Conservation (phyloP, 108 stramenopile species). For the Cyclotella atomus region DNA sequence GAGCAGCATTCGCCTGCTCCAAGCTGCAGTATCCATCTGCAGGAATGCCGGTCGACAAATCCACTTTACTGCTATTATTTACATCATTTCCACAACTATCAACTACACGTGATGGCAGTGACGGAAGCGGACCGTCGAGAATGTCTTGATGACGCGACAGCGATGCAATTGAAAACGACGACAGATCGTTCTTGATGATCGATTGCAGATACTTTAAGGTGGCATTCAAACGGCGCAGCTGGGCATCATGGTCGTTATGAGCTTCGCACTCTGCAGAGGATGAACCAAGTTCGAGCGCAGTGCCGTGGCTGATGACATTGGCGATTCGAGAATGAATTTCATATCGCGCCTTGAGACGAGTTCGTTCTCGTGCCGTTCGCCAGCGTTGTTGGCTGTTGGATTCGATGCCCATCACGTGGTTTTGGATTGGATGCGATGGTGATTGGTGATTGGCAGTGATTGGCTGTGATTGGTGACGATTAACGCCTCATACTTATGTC, state of each 20-base stretch:
- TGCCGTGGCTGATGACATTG: neutral
- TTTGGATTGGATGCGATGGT: too few relatives aligned
- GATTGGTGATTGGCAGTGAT: too few relatives aligned
- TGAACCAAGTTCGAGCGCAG: neutral
- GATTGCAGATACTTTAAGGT: constrained; percentile 29
- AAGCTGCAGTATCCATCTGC: neutral
- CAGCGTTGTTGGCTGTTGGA: constrained; percentile 57
- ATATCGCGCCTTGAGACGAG: constrained; percentile 68
- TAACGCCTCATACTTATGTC: too few relatives aligned
- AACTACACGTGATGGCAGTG: too few relatives aligned
- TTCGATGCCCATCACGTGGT: constrained; percentile 33
- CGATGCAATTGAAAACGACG: constrained; percentile 37
- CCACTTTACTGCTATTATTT: neutral
- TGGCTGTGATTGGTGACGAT: too few relatives aligned
- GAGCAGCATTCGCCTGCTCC: neutral
- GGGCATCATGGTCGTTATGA: neutral
- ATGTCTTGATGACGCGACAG: constrained; percentile 24
- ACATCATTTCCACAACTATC: neutral
- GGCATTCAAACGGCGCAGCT: constrained; percentile 1
- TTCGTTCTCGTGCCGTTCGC: constrained; percentile 69
- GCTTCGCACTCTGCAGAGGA: neutral
- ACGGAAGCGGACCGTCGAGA: constrained; percentile 22
- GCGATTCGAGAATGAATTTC: constrained; percentile 60
- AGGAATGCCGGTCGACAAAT: constrained; percentile 8
- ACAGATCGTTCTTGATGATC: constrained; percentile 40